Evolutionary conservation across 805 yeast species (phyloP).

Genomic region (Crinitomyces ghanaensis): DNA sequence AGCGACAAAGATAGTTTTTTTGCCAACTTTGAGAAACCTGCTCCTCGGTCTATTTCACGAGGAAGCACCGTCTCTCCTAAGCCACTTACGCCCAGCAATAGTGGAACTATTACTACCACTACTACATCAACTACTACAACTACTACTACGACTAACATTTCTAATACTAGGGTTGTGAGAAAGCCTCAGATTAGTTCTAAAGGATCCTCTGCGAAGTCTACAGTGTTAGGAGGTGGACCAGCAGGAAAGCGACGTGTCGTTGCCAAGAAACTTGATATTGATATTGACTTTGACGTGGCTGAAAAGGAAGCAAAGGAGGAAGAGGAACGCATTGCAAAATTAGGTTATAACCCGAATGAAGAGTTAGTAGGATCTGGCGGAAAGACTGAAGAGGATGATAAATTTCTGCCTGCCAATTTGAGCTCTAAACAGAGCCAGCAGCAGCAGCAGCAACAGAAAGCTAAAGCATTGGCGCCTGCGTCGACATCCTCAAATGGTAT

Average conservation of each 20-base stretch:
- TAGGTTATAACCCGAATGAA: conserved; percentile 34
- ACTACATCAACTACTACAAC: conserved; percentile 10
- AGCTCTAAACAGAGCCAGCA: conserved; percentile 1
- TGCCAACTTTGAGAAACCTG: conserved; percentile 83
- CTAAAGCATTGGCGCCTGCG: conserved; percentile 5
- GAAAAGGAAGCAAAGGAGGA: conserved; percentile 77
- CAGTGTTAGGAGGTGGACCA: conserved; percentile 24
- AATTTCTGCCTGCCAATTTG: too few species aligned
- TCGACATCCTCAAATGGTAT: conserved; percentile 4
- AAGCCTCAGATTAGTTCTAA: conserved; percentile 8
- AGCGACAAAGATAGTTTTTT: conserved; percentile 65
- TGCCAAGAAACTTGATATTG: conserved; percentile 28
- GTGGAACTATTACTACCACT: conserved; percentile 11
- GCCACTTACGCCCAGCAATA: conserved; percentile 9
- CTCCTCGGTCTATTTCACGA: conserved; percentile 18
- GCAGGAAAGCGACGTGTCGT: conserved; percentile 21
- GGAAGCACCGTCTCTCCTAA: conserved; percentile 11
- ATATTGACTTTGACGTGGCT: conserved; percentile 50
- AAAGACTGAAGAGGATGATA: conserved; percentile 3
- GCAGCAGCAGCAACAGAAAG: conserved; percentile 7
- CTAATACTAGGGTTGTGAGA: conserved; percentile 4
- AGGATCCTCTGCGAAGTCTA: conserved; percentile 11
- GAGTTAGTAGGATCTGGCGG: conserved; percentile 7
- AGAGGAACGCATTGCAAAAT: conserved; percentile 46
- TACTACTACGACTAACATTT: conserved; percentile 9